phyloP scores from a whole-genome alignment of 176 grass and related monocot species.

The Elymus sibiricus region DNA sequence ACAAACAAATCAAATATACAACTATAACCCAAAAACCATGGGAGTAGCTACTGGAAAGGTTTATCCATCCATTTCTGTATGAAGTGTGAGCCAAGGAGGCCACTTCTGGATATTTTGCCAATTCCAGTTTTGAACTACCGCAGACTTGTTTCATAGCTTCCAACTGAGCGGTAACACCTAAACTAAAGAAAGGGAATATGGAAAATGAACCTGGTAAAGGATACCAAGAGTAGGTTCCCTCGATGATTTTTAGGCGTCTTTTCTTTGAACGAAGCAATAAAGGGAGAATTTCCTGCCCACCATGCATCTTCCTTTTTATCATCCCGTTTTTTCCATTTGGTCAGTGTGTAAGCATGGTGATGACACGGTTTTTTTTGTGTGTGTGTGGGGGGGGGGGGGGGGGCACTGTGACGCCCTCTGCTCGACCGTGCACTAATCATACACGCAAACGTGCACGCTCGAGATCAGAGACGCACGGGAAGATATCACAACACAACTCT shows the following conservation, averaged over 20 bases:
- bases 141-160: not conserved
- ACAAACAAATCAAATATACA: constrained; percentile 3
- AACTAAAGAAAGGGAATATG: too few species aligned
- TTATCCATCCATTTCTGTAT: constrained; percentile 27
- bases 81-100: not conserved
- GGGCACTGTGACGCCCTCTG: too few species aligned
- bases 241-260: too few species aligned
- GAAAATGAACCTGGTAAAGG: too few species aligned
- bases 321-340: constrained; percentile 9
- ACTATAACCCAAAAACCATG: constrained; percentile 15
- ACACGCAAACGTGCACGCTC: too few species aligned
- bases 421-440: too few species aligned
- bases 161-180: not conserved
- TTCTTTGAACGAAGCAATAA: constrained; percentile 32
- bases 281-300: constrained; percentile 49
- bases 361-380: not conserved
- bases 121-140: not conserved
- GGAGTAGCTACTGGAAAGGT: constrained; percentile 45
- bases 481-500: too few species aligned
- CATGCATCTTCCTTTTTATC: constrained; percentile 42
- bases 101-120: not conserved
- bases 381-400: too few species aligned
- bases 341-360: constrained; percentile 40
- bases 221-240: too few species aligned
- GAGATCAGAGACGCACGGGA: too few species aligned